phyloP scores from a whole-genome alignment of 768 basidiomycete species.

The Paxillus ammoniavirescens region DNA sequence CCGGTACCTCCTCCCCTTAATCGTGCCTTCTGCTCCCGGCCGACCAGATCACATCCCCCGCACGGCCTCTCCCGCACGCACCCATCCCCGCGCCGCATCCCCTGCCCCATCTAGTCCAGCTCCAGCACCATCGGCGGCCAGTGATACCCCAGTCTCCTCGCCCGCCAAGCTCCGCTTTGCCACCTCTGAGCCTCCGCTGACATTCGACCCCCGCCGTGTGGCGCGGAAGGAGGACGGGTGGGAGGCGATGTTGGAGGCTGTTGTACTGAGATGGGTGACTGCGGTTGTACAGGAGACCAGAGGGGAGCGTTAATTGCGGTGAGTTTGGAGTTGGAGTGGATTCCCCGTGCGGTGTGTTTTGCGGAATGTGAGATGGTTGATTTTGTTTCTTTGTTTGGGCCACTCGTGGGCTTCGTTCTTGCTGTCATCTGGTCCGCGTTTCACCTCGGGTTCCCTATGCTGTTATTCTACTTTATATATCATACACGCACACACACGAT shows the following conservation, averaged over 20 bases:
- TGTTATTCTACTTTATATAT: neutral
- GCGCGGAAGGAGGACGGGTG: slow-evolving; percentile 76
- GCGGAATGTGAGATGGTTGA: neutral
- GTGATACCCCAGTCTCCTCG: slow-evolving; percentile 26
- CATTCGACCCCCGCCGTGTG: slow-evolving; percentile 72
- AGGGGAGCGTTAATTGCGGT: slow-evolving; percentile 28
- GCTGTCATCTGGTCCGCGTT: neutral
- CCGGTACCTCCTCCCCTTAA: slow-evolving; percentile 74
- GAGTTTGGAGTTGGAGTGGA: slow-evolving; percentile 2
- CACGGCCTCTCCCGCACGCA: slow-evolving; percentile 18
- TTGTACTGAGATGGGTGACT: slow-evolving; percentile 63
- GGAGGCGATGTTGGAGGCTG: slow-evolving; percentile 73
- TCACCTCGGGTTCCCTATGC: neutral
- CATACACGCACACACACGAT: neutral
- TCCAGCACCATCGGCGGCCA: neutral
- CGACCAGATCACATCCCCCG: slow-evolving; percentile 27
- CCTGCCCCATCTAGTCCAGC: slow-evolving; percentile 17
- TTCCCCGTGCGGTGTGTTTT: neutral
- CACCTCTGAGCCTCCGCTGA: slow-evolving; percentile 45
- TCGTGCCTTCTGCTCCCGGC: slow-evolving; percentile 45
- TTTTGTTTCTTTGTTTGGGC: neutral
- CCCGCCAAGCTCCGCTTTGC: slow-evolving; percentile 37
- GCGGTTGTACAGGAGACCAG: slow-evolving; percentile 69
- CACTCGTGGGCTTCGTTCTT: neutral
- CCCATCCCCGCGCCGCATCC: slow-evolving; percentile 20